A percentile compares a stretch with the other conserved stretches of the same genome.
phyloP scores from a whole-genome alignment of 306 rosid species.

The Ormosia semicastrata region DNA sequence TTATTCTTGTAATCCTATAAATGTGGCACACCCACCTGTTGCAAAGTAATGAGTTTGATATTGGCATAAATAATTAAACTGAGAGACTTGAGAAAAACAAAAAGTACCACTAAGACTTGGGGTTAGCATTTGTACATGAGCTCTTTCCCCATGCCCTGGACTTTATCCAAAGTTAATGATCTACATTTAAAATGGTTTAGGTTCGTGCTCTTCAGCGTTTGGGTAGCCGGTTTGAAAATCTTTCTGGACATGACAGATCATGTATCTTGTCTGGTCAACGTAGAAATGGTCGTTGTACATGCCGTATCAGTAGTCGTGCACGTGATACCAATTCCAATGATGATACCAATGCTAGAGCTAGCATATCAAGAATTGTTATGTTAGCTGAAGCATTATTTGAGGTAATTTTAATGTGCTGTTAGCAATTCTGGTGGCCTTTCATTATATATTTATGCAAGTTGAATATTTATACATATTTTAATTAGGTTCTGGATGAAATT shows the following conservation, averaged over 20 bases:
- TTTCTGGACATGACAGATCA: constrained; percentile 93
- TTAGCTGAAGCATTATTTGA: constrained; percentile 98
- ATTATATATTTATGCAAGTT: constrained; percentile 45
- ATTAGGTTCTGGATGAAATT: constrained; percentile 99
- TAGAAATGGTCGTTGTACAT: constrained; percentile 87
- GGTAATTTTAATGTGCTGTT: constrained; percentile 49
- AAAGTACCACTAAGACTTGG: neutral
- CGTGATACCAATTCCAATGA: constrained; percentile 62
- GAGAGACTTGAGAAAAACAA: neutral
- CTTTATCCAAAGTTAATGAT: constrained; percentile 17
- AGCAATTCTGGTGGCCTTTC: constrained; percentile 22
- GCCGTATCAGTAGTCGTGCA: constrained; percentile 59
- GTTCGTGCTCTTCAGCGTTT: constrained; percentile 98
- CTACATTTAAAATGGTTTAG: constrained; percentile 43
- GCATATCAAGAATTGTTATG: constrained; percentile 98
- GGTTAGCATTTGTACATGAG: neutral
- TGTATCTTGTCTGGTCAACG: constrained; percentile 93
- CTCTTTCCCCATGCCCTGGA: neutral
- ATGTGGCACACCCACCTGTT: neutral
- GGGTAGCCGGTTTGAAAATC: constrained; percentile 93
- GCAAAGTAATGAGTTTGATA: neutral
- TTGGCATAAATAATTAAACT: neutral
- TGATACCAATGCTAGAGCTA: constrained; percentile 87
- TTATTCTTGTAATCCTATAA: neutral
- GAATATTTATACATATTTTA: constrained; percentile 57